Percentiles rank a stretch among this genome's conserved stretches.
Conservation (phyloP, 2,329 filamentous ascomycete species). For the Colletotrichum limetticola region DNA sequence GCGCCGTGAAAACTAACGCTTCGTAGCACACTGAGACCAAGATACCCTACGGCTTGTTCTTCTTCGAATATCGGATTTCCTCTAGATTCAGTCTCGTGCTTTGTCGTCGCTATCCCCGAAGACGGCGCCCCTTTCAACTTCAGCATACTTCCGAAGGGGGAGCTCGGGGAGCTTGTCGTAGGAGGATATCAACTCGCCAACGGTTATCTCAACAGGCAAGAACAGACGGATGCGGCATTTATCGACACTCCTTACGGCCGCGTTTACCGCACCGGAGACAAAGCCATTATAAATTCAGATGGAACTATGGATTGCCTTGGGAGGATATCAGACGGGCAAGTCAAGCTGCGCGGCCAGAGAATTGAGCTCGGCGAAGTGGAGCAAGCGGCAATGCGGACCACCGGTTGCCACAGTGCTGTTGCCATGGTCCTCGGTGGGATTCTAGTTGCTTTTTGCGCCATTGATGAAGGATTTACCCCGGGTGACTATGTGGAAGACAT, state of each 20-base stretch:
- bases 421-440: slow-evolving; percentile 74
- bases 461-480: slow-evolving; percentile 49
- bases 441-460: slow-evolving; percentile 80
- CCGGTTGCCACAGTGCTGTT: slow-evolving; percentile 72
- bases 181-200: slow-evolving; percentile 83
- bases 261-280: slow-evolving; percentile 88
- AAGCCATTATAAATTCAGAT: slow-evolving; percentile 73
- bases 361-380: slow-evolving; percentile 85
- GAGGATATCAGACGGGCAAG: slow-evolving; percentile 81
- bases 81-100: slow-evolving; percentile 83
- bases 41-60: slow-evolving; percentile 3
- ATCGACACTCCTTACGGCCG: slow-evolving; percentile 74
- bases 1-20: not conserved
- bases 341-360: slow-evolving; percentile 87
- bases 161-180: slow-evolving; percentile 82
- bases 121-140: slow-evolving; percentile 47
- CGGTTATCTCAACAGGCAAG: slow-evolving; percentile 83
- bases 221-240: slow-evolving; percentile 80
- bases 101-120: slow-evolving; percentile 67
- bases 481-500: slow-evolving; percentile 51
- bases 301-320: slow-evolving; percentile 86
- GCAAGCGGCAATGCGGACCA: slow-evolving; percentile 70
- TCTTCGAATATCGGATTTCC: slow-evolving; percentile 76
- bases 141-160: slow-evolving; percentile 70
- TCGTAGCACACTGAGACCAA: slow-evolving; percentile 4